Evolutionary conservation across 352 stramenopile genomes (phyloP).

Genomic region (Phytophthora boehmeriae): DNA sequence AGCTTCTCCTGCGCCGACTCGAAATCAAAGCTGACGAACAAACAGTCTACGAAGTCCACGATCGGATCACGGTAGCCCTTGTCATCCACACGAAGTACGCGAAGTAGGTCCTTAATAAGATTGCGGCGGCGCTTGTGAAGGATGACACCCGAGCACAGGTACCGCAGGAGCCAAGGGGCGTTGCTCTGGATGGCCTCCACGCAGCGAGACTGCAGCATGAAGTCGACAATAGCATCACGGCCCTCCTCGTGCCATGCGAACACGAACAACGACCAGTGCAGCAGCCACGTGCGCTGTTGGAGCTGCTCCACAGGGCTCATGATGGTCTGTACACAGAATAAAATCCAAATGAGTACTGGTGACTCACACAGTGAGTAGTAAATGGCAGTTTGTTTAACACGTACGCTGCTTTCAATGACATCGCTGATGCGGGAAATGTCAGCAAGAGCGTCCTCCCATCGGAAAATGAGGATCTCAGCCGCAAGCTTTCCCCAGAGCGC

Average conservation of each 20-base stretch:
- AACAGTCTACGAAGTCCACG: slow-evolving; percentile 96
- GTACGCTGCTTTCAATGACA: slow-evolving; percentile 93
- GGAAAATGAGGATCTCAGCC: slow-evolving; percentile 96
- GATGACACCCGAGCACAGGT: slow-evolving; percentile 97
- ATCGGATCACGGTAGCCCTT: slow-evolving; percentile 85
- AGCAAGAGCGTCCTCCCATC: slow-evolving; percentile 94
- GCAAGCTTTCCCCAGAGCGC: slow-evolving; percentile 97
- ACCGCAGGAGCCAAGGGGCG: slow-evolving; percentile 96
- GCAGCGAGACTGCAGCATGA: slow-evolving; percentile 93
- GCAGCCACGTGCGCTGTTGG: slow-evolving; percentile 97
- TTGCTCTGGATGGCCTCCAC: slow-evolving; percentile 99
- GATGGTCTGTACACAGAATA: slow-evolving; percentile 40
- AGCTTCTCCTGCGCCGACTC: slow-evolving; percentile 95
- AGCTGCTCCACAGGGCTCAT: slow-evolving; percentile 93
- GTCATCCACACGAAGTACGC: slow-evolving; percentile 93
- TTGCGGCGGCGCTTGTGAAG: slow-evolving; percentile 95
- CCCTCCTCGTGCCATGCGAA: slow-evolving; percentile 93
- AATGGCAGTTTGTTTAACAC: slow-evolving; percentile 23
- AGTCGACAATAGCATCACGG: slow-evolving; percentile 96
- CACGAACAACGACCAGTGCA: slow-evolving; percentile 99
- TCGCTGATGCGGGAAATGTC: slow-evolving; percentile 95
- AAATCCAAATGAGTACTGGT: slow-evolving; percentile 12
- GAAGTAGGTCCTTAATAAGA: slow-evolving; percentile 96
- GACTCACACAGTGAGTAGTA: neutral
- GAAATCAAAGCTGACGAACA: slow-evolving; percentile 99